phyloP scores from a whole-genome alignment of 495 filamentous ascomycete species.

The Amniculicola lignicola region DNA sequence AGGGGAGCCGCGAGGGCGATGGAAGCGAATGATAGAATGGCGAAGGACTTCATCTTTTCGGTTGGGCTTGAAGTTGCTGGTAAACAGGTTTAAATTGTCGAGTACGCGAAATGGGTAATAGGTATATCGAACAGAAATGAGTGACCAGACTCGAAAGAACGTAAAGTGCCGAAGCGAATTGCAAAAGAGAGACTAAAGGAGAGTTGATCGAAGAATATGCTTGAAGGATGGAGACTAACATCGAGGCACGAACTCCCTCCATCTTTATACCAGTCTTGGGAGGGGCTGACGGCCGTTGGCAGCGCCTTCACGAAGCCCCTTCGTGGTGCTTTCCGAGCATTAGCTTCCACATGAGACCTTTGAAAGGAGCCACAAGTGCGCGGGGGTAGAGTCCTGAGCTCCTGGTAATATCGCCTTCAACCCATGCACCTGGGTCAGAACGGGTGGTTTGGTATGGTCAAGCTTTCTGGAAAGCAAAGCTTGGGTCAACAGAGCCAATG shows the following conservation, averaged over 20 bases:
- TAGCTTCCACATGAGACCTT: slow-evolving; percentile 14
- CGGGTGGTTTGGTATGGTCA: slow-evolving; percentile 8
- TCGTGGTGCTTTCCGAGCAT: neutral
- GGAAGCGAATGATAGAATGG: slow-evolving; percentile 13
- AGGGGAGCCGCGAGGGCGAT: slow-evolving; percentile 11
- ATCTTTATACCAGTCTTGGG: too few species aligned
- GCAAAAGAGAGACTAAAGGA: slow-evolving; percentile 8
- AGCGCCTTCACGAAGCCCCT: too few species aligned
- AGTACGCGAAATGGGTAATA: too few species aligned
- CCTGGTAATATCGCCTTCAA: slow-evolving; percentile 6
- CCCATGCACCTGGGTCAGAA: slow-evolving; percentile 1
- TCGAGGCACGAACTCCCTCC: neutral
- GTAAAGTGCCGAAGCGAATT: slow-evolving; percentile 15
- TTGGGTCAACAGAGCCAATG: slow-evolving; percentile 12
- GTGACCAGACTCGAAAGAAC: slow-evolving; percentile 36
- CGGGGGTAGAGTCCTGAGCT: slow-evolving; percentile 1
- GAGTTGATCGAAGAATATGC: neutral
- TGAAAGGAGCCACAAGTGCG: slow-evolving; percentile 13
- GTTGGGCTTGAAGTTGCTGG: neutral
- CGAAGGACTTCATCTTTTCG: slow-evolving; percentile 28
- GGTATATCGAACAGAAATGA: slow-evolving; percentile 21
- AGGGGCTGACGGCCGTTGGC: too few species aligned
- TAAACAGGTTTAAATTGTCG: neutral
- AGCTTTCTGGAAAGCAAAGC: slow-evolving; percentile 15
- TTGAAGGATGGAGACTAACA: neutral